These are phyloP conservation scores for Aspergillus conjunctus DNA, from an alignment of 495 filamentous ascomycete genomes.

Conservation along the genomic window DNA sequence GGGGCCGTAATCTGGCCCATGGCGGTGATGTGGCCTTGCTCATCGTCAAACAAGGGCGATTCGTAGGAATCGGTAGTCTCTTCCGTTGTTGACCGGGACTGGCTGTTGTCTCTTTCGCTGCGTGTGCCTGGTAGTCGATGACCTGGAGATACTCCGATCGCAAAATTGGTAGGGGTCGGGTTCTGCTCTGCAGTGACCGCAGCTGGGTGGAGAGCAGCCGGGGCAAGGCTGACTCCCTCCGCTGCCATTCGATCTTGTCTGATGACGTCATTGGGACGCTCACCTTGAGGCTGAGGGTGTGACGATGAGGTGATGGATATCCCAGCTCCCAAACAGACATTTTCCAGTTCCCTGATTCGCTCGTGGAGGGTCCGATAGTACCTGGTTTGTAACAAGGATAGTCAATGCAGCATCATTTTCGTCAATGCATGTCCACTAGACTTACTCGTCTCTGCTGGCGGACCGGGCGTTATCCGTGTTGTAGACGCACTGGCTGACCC, in stretches of 20 bases:
- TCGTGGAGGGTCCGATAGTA: constrained; percentile 41
- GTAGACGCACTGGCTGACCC: constrained; percentile 42
- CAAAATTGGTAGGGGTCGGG: background rate
- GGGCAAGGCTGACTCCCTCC: background rate
- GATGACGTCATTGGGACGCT: background rate
- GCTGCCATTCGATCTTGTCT: background rate
- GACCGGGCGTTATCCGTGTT: constrained; percentile 41
- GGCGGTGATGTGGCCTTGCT: constrained; percentile 30
- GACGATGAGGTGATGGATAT: constrained; percentile 18
- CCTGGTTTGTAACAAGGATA: background rate
- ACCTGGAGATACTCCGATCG: background rate
- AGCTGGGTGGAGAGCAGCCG: background rate
- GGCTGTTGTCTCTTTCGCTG: background rate
- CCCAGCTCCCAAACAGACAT: constrained; percentile 34
- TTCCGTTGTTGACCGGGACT: background rate
- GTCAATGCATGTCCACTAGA: background rate
- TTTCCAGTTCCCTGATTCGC: constrained; percentile 42
- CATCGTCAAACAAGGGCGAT: constrained; percentile 8
- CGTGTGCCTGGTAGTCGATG: too few relatives aligned
- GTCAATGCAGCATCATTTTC: background rate
- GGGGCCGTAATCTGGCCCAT: constrained; percentile 39
- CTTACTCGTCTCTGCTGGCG: constrained; percentile 41
- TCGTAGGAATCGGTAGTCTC: background rate
- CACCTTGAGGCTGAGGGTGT: background rate
- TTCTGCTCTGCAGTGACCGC: background rate